These are phyloP conservation scores for Cercospora beticola DNA, from an alignment of 2,329 filamentous ascomycete genomes.

Conservation along the genomic window DNA sequence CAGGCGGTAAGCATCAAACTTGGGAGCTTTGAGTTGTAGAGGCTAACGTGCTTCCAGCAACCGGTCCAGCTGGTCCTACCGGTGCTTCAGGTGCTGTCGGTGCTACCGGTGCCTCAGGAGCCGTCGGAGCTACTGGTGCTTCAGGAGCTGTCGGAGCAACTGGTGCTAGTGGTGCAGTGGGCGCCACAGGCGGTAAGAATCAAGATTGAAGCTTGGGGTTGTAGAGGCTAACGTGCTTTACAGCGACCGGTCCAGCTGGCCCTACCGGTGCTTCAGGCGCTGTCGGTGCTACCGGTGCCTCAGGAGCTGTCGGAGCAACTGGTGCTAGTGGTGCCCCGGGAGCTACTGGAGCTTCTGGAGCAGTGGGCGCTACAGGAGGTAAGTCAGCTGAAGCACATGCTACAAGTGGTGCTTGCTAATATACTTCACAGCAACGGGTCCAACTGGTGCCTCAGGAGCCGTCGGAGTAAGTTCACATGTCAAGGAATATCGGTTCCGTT, in stretches of 20 bases:
- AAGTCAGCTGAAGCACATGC: not conserved
- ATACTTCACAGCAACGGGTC: not conserved
- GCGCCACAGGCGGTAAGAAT: not conserved
- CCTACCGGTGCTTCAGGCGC: not conserved
- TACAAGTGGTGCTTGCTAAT: not conserved
- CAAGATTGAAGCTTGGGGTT: not conserved
- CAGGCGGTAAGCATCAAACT: not conserved
- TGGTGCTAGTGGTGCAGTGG: not conserved
- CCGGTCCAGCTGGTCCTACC: not conserved
- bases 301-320: not conserved
- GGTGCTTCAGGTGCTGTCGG: not conserved
- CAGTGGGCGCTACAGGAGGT: not conserved
- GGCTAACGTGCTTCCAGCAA: not conserved
- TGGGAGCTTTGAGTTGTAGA: not conserved
- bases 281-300: not conserved
- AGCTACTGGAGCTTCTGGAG: not conserved
- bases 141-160: not conserved
- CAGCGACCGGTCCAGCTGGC: not conserved
- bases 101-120: not conserved
- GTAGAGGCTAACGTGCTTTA: not conserved
- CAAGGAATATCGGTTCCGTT: not conserved
- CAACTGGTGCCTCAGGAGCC: slow-evolving; percentile 1
- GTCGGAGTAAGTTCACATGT: slow-evolving; percentile 2
- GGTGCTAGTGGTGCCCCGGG: not conserved
- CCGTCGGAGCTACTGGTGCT: not conserved